A percentile compares a stretch with the other conserved stretches of the same genome.
Evolutionary conservation across 2,329 filamentous ascomycete species (phyloP).

Genomic region (Calycina herbarum): DNA sequence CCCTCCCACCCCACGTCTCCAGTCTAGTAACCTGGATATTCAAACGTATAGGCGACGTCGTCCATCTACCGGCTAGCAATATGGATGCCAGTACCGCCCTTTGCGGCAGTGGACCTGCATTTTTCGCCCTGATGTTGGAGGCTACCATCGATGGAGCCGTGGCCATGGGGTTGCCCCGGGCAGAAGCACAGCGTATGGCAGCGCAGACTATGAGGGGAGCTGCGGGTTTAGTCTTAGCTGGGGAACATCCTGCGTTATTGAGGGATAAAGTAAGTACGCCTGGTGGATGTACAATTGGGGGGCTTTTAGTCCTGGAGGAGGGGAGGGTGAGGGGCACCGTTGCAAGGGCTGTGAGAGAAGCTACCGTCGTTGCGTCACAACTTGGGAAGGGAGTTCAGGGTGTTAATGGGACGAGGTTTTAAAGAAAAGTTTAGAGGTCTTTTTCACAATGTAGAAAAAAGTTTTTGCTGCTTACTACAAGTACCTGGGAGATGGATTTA

Average conservation of each 20-base stretch:
- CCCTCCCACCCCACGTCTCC: slow-evolving; percentile 54
- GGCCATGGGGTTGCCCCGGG: slow-evolving; percentile 73
- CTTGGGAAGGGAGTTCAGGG: slow-evolving; percentile 53
- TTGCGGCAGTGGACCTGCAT: slow-evolving; percentile 73
- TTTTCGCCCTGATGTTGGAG: slow-evolving; percentile 74
- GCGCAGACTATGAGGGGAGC: slow-evolving; percentile 77
- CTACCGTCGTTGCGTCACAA: slow-evolving; percentile 68
- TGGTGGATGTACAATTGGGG: slow-evolving; percentile 76
- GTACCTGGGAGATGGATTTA: no score
- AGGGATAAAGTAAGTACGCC: slow-evolving; percentile 77
- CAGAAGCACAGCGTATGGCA: slow-evolving; percentile 74
- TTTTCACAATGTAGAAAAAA: no score
- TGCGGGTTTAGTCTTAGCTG: slow-evolving; percentile 64
- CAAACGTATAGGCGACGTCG: slow-evolving; percentile 68
- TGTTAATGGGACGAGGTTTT: slow-evolving; percentile 49
- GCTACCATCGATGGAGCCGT: slow-evolving; percentile 75
- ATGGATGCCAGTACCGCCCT: slow-evolving; percentile 76
- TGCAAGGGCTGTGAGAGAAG: slow-evolving; percentile 68
- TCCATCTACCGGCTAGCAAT: slow-evolving; percentile 62
- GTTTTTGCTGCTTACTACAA: no score
- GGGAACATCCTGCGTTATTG: slow-evolving; percentile 73
- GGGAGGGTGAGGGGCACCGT: slow-evolving; percentile 67
- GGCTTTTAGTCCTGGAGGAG: slow-evolving; percentile 72
- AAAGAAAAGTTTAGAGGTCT: slow-evolving; percentile 16
- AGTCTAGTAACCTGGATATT: slow-evolving; percentile 75